phyloP scores from a whole-genome alignment of 2,329 filamentous ascomycete genomes.

The Pseudogymnoascus sp. region DNA sequence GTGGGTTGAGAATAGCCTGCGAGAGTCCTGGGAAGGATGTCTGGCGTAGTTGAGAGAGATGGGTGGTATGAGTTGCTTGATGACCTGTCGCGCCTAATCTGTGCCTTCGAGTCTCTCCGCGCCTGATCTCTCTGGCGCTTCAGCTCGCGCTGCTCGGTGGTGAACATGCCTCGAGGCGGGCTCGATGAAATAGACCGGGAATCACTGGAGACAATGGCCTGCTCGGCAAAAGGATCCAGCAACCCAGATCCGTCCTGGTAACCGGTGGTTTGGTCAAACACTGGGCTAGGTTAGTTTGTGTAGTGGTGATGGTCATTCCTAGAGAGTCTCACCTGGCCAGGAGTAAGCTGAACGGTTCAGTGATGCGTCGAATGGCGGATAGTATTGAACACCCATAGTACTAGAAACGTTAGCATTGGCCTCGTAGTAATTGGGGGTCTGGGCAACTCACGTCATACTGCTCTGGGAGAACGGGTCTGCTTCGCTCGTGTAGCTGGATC shows the following conservation, averaged over 20 bases:
- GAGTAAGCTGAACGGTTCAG: neutral
- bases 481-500: slow-evolving; percentile 1
- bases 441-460: slow-evolving; percentile 8
- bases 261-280: neutral
- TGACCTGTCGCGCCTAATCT: slow-evolving; percentile 39
- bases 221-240: slow-evolving; percentile 3
- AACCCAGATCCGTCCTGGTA: neutral
- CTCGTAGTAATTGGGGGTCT: neutral
- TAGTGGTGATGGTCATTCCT: neutral
- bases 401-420: neutral
- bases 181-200: slow-evolving; percentile 41
- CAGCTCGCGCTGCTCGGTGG: slow-evolving; percentile 52
- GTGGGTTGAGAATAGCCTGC: slow-evolving; percentile 24
- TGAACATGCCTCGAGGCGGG: slow-evolving; percentile 46
- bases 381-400: slow-evolving; percentile 6
- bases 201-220: neutral
- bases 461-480: neutral
- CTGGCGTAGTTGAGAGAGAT: slow-evolving; percentile 27
- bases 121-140: slow-evolving; percentile 54
- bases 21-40: slow-evolving; percentile 25
- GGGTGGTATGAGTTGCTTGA: slow-evolving; percentile 25
- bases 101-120: slow-evolving; percentile 50
- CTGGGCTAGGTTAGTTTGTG: neutral
- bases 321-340: slow-evolving; percentile 6
- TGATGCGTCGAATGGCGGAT: neutral